These are phyloP conservation scores for Capsicum baccatum DNA, from an alignment of 257 asterid species.

Conservation along the genomic window DNA sequence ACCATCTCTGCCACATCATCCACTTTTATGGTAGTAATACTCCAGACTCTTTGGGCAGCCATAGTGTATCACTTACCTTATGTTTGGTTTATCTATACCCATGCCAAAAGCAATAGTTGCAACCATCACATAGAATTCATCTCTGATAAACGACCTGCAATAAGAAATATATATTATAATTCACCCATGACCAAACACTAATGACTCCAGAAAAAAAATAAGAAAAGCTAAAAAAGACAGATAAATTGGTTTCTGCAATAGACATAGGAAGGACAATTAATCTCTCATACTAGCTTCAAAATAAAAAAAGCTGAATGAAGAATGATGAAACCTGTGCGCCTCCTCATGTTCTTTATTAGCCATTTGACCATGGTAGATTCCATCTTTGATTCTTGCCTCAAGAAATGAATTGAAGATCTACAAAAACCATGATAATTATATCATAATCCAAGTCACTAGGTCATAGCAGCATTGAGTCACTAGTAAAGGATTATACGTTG, in stretches of 20 bases:
- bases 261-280: conserved; percentile 19
- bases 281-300: conserved; percentile 16
- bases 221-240: conserved; percentile 6
- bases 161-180: conserved; percentile 1
- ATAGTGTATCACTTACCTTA: conserved; percentile 86
- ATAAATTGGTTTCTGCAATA: not conserved
- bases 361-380: conserved; percentile 93
- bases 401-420: conserved; percentile 66
- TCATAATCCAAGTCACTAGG: conserved; percentile 15
- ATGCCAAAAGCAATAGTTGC: conserved; percentile 98
- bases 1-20: conserved; percentile 97
- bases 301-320: conserved; percentile 3
- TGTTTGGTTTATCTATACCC: conserved; percentile 97
- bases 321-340: conserved; percentile 68
- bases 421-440: conserved; percentile 34
- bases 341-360: conserved; percentile 78
- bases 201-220: not conserved
- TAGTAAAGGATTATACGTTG: conserved; percentile 12
- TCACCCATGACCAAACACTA: conserved; percentile 12
- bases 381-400: conserved; percentile 67
- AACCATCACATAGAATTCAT: conserved; percentile 90
- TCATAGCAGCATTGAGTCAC: not conserved
- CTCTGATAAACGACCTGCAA: conserved; percentile 87
- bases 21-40: conserved; percentile 97
- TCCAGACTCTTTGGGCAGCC: conserved; percentile 99